Base-by-base conservation (phyloP, 805 yeast species). In the Wickerhamomyces tratensis region DNA sequence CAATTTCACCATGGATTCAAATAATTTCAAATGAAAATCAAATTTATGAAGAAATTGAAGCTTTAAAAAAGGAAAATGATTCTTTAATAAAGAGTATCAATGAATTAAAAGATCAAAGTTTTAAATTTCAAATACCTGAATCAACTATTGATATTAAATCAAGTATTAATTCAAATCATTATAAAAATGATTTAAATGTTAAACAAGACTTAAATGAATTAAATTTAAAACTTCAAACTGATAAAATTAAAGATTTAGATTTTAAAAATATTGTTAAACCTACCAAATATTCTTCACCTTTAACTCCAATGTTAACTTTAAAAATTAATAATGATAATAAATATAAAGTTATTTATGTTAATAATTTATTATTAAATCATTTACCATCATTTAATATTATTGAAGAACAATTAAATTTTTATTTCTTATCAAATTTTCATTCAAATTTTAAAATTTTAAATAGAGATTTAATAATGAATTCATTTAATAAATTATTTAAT, bases 1-100 rank as follows among this genome's bases (percentile, higher is more conserved):
- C 50, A 13, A 43, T 45, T 4, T 50, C 54, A 3, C 54, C 54
- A 20, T 50, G 54, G 54, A 50, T 50, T 9, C 49, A 49, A 14
- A 49, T 49, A 35, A 49, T 50, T 26, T 45, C 49, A 14, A 46
- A 47, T 3, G 54, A 50, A 38, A 42, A 47, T 12, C 48, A 47
- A 33, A 47, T 49, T 10, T 50, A 50, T 40, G 48, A 50, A 37
- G 52, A 50, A 43, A 49, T 50, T 35, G 51, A 50, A 33, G 42
- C 43, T 1, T 33, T 50, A 39, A 50, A 50, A 36, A 40, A 36
- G 13, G 51, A 50, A 41, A 50, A 50, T 33, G 51, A 49, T 25
- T 44, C 43, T 14, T 43, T 50, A 10, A 47, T 49, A 43, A 46
- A 44, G 5, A 38, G 43, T 11, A 46, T 49, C 7, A 43, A 45